These are phyloP conservation scores for Carex scoparia DNA, from an alignment of 176 grass and related monocot species.

Conservation along the genomic window DNA sequence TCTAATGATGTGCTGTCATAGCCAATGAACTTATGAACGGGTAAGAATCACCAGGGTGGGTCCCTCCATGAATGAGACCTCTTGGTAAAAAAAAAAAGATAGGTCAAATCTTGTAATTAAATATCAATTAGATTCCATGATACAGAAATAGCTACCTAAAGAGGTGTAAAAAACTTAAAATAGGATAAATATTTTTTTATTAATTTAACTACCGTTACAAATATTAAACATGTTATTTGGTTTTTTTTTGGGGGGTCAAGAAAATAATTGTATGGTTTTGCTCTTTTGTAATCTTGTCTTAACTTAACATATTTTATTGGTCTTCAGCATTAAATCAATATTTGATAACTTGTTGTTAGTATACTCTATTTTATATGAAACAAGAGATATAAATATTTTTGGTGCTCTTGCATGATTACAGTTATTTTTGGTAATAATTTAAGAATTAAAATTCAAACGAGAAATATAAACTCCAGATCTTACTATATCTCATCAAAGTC, in stretches of 20 bases:
- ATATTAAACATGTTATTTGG: background rate
- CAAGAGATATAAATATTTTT: too few relatives aligned
- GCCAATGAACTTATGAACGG: background rate
- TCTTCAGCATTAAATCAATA: background rate
- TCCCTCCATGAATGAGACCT: background rate
- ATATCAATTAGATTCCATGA: background rate
- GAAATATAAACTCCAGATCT: background rate
- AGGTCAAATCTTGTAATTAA: constrained; percentile 1
- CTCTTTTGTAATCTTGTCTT: background rate
- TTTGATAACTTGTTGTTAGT: background rate
- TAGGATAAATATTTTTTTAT: background rate
- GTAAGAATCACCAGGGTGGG: background rate
- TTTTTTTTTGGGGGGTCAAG: background rate
- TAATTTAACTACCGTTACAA: background rate
- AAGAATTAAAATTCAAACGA: background rate
- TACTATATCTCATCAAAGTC: background rate
- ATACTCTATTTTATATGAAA: background rate
- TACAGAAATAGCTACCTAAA: background rate
- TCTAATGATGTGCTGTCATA: constrained; percentile 16
- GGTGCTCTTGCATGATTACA: background rate
- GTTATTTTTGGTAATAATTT: background rate
- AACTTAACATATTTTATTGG: background rate
- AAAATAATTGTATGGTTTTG: background rate
- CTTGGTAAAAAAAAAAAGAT: background rate
- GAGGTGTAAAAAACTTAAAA: background rate